Base-by-base conservation (phyloP, 2,329 filamentous ascomycete genomes). In the Pyrenochaeta sp. region DNA sequence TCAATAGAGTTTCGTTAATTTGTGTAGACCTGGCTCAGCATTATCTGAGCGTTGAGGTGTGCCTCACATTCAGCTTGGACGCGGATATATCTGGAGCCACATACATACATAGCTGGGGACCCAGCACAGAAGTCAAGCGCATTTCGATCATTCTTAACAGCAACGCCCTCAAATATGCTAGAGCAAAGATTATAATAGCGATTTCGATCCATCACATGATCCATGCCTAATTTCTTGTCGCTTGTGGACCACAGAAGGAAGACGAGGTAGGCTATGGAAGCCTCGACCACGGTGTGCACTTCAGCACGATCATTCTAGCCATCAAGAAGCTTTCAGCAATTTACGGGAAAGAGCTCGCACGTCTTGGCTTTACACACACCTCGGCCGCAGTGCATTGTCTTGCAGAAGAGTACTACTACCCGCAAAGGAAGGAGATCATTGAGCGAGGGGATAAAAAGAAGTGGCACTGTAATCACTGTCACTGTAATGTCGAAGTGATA, bases 121-220 rank as follows among this genome's bases (percentile, higher is more conserved):
- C 59, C 5, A 67, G 70, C 63, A 47, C 54, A 47, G 52, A 65
- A n/a, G 62, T 72, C 19, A 64, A 71, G 30, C 67, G 77, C 6
- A 72, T 80, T n/a, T 76, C 73, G 25, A 75, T 81, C 48, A 47
- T 74, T n/a, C 56, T 76, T n/a, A 75, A 77, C 40, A 30, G 45
- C 4, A 54, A 64, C 13, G 51, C 62, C 8, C 61, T 75, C 22
- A 55, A 65, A 12, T 64, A 69, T 12, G 71, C 64, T 2, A 64
- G 61, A 22, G 65, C 76, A 4, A 69, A 74, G 46, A 69, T 77
- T 10, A 65, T 79, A 27, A 59, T 80, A 13, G 77, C 75, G 15
- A 69, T 63, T 5, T 61, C 80, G 40, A 74, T 81, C 5, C 79
- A 81, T 54, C 79, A 81, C 44, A 81, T 81, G 79, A 79, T 81